These are phyloP conservation scores for Zygoascus bituminiphila DNA, from an alignment of 805 yeast species.

Conservation along the genomic window DNA sequence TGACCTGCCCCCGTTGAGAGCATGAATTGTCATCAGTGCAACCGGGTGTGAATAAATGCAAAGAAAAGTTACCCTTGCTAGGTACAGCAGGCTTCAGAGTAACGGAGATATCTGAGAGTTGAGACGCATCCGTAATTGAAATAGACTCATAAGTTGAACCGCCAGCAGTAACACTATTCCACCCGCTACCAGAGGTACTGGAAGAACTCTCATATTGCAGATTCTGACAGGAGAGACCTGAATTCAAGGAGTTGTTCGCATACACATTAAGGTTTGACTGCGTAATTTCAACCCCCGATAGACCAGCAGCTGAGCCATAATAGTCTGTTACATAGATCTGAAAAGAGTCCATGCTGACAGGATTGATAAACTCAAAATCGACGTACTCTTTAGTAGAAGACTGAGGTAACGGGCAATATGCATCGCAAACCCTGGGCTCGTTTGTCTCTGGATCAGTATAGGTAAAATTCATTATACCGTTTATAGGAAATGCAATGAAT, in stretches of 20 bases:
- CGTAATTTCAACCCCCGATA: constrained; percentile 66
- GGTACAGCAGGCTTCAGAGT: constrained; percentile 61
- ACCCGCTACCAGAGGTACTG: constrained; percentile 26
- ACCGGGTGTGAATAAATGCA: constrained; percentile 80
- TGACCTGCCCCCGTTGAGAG: constrained; percentile 60
- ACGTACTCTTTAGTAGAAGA: constrained; percentile 42
- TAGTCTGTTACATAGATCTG: constrained; percentile 57
- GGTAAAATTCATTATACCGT: constrained; percentile 86
- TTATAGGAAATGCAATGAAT: constrained; percentile 65
- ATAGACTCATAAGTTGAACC: constrained; percentile 23
- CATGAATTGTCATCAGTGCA: constrained; percentile 67
- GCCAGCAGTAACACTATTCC: constrained; percentile 15
- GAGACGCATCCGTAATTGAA: constrained; percentile 24
- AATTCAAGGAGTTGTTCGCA: constrained; percentile 69
- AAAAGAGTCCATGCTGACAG: constrained; percentile 50
- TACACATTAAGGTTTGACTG: constrained; percentile 48
- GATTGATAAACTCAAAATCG: constrained; percentile 75
- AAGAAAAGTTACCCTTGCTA: constrained; percentile 64
- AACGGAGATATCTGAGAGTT: constrained; percentile 32
- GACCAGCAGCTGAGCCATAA: constrained; percentile 60
- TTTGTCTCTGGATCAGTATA: constrained; percentile 70
- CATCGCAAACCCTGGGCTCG: constrained; percentile 61
- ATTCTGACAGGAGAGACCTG: constrained; percentile 46
- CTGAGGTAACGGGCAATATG: constrained; percentile 71
- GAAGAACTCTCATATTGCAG: constrained; percentile 29